A percentile compares a stretch with the other conserved stretches of the same genome.
Conservation (phyloP, 306 rosid genomes). For the Cotoneaster glaucophyllus region DNA sequence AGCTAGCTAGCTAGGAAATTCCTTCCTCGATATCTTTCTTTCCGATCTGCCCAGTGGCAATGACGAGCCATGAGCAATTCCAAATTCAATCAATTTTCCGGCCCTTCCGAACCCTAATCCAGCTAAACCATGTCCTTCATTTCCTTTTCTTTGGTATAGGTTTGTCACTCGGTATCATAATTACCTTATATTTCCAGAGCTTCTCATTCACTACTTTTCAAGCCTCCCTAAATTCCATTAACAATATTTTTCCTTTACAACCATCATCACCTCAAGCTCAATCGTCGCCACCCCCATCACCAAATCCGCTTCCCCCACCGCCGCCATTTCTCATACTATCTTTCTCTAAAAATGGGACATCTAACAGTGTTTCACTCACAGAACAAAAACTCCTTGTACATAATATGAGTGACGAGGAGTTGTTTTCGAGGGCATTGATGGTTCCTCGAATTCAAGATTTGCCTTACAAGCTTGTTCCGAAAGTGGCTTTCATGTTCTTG, state of each 20-base stretch:
- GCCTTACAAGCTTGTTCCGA: slow-evolving; percentile 15
- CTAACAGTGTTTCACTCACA: slow-evolving; percentile 2
- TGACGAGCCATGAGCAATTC: slow-evolving; percentile 7
- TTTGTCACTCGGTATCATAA: slow-evolving; percentile 34
- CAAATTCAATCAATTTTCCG: background rate
- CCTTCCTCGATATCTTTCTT: background rate
- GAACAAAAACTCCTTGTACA: slow-evolving; percentile 22
- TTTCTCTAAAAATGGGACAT: background rate
- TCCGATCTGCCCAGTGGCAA: background rate
- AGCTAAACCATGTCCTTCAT: slow-evolving; percentile 13
- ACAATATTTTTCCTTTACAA: background rate
- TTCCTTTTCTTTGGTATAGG: slow-evolving; percentile 34
- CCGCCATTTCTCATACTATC: background rate
- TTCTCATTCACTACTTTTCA: slow-evolving; percentile 20
- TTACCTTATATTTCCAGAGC: slow-evolving; percentile 21
- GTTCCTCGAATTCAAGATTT: slow-evolving; percentile 8
- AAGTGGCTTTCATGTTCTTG: slow-evolving; percentile 67
- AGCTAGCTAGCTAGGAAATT: background rate
- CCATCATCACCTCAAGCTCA: background rate
- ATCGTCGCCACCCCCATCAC: background rate
- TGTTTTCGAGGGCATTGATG: slow-evolving; percentile 38
- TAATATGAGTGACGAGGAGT: slow-evolving; percentile 58
- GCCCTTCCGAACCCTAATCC: background rate
- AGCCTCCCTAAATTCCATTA: background rate
- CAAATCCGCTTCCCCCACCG: background rate